Percentiles rank a stretch among this genome's conserved stretches.
phyloP scores from a whole-genome alignment of 2,329 filamentous ascomycete genomes.

The Aschersonia sp. region DNA sequence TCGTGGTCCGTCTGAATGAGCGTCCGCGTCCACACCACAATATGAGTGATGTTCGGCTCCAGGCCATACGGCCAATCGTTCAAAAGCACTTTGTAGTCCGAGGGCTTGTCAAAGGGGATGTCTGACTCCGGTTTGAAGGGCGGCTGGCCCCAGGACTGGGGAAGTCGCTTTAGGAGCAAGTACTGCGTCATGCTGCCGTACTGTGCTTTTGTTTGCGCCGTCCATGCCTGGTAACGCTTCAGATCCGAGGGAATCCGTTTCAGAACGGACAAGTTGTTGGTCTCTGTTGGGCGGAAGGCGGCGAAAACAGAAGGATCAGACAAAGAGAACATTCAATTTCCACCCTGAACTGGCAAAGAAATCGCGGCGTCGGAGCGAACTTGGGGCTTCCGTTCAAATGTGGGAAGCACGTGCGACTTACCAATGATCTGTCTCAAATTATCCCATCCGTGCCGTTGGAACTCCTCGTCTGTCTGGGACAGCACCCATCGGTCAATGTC shows the following conservation, averaged over 20 bases:
- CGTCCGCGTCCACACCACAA: constrained; percentile 88
- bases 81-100: constrained; percentile 55
- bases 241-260: constrained; percentile 72
- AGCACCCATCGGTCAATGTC: constrained; percentile 43
- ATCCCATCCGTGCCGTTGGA: constrained; percentile 58
- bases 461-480: constrained; percentile 55
- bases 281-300: constrained; percentile 15
- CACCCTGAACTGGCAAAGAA: too few species aligned
- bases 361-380: too few species aligned
- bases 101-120: constrained; percentile 35
- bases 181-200: constrained; percentile 74
- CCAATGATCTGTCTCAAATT: constrained; percentile 54
- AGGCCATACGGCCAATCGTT: constrained; percentile 96
- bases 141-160: constrained; percentile 46
- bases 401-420: constrained; percentile 16
- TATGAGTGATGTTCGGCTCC: constrained; percentile 50
- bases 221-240: constrained; percentile 67
- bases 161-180: constrained; percentile 58
- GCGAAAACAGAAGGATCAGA: too few species aligned
- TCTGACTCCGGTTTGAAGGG: constrained; percentile 38
- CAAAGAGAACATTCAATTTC: too few species aligned
- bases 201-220: constrained; percentile 49
- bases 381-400: too few species aligned
- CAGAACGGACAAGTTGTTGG: constrained; percentile 55
- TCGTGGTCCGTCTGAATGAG: constrained; percentile 54